Evolutionary conservation across 1,284 basidiomycete species (phyloP), one percentile per base, ranked within the genome.

Genomic region (Porogramme epimiltina): DNA sequence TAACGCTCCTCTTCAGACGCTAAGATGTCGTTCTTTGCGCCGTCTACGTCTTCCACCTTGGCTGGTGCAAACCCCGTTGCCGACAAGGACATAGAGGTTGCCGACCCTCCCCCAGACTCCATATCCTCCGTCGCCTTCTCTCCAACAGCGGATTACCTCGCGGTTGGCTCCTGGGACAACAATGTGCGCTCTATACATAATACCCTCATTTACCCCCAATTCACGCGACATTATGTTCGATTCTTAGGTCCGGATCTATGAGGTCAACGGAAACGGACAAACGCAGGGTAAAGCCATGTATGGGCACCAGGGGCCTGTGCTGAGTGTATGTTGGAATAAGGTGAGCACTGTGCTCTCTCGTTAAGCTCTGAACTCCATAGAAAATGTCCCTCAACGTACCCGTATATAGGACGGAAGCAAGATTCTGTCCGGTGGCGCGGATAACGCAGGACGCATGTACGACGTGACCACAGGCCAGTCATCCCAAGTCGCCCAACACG

Each of bases 291-390:
- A 91, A 70, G 91, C 91, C 0, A 86, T 89, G 78, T 93, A 91
- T 67, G 71, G 76, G 22, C 94, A 96, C 67, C 85, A 92, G 63
- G 91, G 80, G 0, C 92, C 93, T 0, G 91, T 93, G 2, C 68
- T 96, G 55, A 85, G 86, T 58, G 80, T 93, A 4, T 87, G 85
- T 62, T 95, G 93, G 93, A 89, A 86, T 66, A 87, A 85, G 67
- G 84, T 81, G 56, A 42, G 72, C 33, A 9, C n/a, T n/a, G n/a
- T 19, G 10, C 3, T 18, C 6, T 6, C 13, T 31, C 28, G 28
- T 31, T 31, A n/a, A n/a, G n/a, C n/a, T n/a, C n/a, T n/a, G n/a
- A 10, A 11, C 8, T 22, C 15, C 11, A 8, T 42, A 18, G 16
- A 42, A 42, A 6, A 18, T 15, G 13, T 16, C 16, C 15, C 23